Evolutionary conservation across 2,329 filamentous ascomycete genomes (phyloP).

Genomic region (Colletotrichum acutatum): DNA sequence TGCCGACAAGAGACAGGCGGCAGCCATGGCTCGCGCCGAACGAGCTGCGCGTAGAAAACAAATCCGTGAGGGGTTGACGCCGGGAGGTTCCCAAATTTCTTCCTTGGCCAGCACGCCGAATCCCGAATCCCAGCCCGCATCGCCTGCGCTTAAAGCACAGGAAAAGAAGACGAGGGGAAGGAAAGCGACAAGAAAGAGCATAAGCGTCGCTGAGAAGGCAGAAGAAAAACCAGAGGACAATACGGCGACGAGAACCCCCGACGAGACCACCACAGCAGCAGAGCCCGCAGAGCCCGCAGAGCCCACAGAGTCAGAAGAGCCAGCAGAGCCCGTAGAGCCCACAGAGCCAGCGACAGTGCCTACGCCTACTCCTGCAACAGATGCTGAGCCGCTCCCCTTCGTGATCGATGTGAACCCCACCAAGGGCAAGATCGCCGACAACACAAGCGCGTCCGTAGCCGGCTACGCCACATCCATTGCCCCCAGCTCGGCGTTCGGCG

Average conservation of each 20-base stretch:
- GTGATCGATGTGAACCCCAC: slow-evolving; percentile 21
- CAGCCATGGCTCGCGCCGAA: slow-evolving; percentile 28
- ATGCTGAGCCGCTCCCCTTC: slow-evolving; percentile 16
- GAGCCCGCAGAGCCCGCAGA: background rate
- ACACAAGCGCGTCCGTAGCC: background rate
- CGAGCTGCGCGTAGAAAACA: slow-evolving; percentile 30
- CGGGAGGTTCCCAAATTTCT: background rate
- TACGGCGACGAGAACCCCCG: slow-evolving; percentile 9
- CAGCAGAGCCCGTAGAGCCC: slow-evolving; percentile 7
- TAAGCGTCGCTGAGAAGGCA: background rate
- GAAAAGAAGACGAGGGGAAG: slow-evolving; percentile 25
- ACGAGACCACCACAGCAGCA: background rate
- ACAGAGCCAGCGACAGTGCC: background rate
- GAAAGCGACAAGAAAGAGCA: slow-evolving; percentile 33
- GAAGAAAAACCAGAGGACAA: background rate
- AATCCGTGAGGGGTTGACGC: slow-evolving; percentile 20
- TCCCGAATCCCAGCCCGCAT: slow-evolving; percentile 16
- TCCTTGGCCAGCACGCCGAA: slow-evolving; percentile 30
- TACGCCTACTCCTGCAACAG: background rate
- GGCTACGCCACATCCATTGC: slow-evolving; percentile 22
- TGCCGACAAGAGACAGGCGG: slow-evolving; percentile 19
- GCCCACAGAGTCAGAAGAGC: background rate
- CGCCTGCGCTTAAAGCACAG: slow-evolving; percentile 29
- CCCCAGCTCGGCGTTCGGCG: slow-evolving; percentile 26
- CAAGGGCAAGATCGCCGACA: slow-evolving; percentile 2